Evolutionary conservation across 306 rosid species (phyloP), one percentile per base, ranked within the genome.

Genomic region (Prunus dulcis): DNA sequence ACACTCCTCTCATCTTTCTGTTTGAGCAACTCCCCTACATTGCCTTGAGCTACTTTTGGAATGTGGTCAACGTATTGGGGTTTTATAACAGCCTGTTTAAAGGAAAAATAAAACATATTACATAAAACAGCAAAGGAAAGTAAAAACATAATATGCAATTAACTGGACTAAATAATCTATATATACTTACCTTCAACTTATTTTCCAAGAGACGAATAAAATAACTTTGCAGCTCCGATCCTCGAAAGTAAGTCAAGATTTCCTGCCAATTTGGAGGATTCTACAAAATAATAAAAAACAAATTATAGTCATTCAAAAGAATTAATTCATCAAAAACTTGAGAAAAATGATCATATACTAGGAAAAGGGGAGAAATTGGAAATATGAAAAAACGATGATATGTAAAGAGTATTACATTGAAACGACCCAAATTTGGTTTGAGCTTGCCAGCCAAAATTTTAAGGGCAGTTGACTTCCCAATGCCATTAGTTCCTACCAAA

Each of bases 261-360:
- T 95, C 99, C 84, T 95, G 99, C 97, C 99, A 95, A 70, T 95
- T 97, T 38, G 99, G 99, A 8, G 99, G 99, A 30, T 88, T 89
- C 97, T 94, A 87, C 82, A 78, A 81, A 79, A 14, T 3, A 1
- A 38, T 38, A 56, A 56, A 10, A 18, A 1, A 8, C 20, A 67
- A 34, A 34, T 34, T n/a, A 75, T 38, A 38, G 43, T 6, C 43
- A 38, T 38, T 7, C 43, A 38, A 38, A 38, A 38, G n/a, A 43
- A 51, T 80, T n/a, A 20, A 53, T 53, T 46, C 32, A 72, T 30
- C 38, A 57, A 38, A 18, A 38, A 2, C 9, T 56, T 27, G 51
- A 12, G 74, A 38, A 85, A 61, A 52, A 20, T 61, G 9, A 61
- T 38, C 12, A 63, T 34, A 38, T 38, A 38, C 43, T 14, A 13